Conservation (phyloP, 2,329 filamentous ascomycete species). For the Sclerotinia glacialis region DNA sequence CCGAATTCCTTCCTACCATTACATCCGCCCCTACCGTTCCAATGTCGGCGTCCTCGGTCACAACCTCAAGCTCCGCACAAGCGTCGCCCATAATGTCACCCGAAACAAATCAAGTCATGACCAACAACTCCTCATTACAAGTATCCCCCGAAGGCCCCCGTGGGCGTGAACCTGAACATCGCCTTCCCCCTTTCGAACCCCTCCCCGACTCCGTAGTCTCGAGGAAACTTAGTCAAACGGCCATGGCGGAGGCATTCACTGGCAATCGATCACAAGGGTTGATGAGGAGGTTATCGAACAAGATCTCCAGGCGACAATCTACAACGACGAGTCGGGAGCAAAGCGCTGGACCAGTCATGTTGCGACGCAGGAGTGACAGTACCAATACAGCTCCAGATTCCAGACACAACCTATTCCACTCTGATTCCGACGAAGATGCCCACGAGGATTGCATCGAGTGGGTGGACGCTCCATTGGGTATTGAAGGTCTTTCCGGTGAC, state of each 20-base stretch:
- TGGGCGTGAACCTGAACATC: conserved; percentile 52
- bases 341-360: conserved; percentile 81
- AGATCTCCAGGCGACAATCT: conserved; percentile 73
- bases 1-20: conserved; percentile 33
- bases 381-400: conserved; percentile 65
- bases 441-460: conserved; percentile 45
- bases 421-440: conserved; percentile 58
- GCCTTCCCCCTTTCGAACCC: conserved; percentile 61
- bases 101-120: conserved; percentile 49
- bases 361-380: conserved; percentile 81
- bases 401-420: conserved; percentile 42
- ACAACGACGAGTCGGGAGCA: conserved; percentile 76
- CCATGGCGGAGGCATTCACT: conserved; percentile 60
- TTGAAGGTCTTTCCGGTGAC: conserved; percentile 48
- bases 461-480: conserved; percentile 44
- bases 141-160: conserved; percentile 63
- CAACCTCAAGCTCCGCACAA: conserved; percentile 52
- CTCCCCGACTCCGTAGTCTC: conserved; percentile 65
- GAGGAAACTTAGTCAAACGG: conserved; percentile 57
- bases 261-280: conserved; percentile 61
- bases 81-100: conserved; percentile 58
- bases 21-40: conserved; percentile 43
- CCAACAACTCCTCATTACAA: conserved; percentile 62
- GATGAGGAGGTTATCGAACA: conserved; percentile 81
- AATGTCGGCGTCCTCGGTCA: conserved; percentile 54